Evolutionary conservation across 495 filamentous ascomycete genomes (phyloP).

Genomic region (Annulohypoxylon stygium): DNA sequence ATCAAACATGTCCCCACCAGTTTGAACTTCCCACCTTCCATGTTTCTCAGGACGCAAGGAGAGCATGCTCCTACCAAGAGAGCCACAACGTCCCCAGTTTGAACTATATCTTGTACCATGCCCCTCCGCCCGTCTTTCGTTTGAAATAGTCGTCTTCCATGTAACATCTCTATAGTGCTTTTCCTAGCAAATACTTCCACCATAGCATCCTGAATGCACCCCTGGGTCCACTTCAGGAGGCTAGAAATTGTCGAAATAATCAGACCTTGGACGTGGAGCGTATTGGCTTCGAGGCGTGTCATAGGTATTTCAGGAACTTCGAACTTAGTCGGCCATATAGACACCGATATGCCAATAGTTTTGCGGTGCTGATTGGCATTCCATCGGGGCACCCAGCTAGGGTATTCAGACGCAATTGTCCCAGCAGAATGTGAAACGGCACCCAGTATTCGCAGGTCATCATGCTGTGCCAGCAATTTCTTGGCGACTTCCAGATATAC

Average conservation of each 20-base stretch:
- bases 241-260: constrained; percentile 3
- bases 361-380: constrained; percentile 13
- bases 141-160: constrained; percentile 10
- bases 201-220: neutral
- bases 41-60: constrained; percentile 7
- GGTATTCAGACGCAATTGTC: constrained; percentile 3
- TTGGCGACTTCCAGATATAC: constrained; percentile 2
- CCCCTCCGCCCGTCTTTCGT: constrained; percentile 3
- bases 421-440: constrained; percentile 1
- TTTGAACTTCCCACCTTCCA: constrained; percentile 1
- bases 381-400: constrained; percentile 13
- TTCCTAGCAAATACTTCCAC: neutral
- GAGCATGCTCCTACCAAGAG: constrained; percentile 19
- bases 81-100: constrained; percentile 4
- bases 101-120: constrained; percentile 9
- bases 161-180: constrained; percentile 2
- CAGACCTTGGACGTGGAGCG: neutral
- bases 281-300: neutral
- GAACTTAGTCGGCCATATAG: neutral
- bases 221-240: neutral
- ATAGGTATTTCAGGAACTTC: neutral
- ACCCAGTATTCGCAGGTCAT: constrained; percentile 9
- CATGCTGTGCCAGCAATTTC: constrained; percentile 7
- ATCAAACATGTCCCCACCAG: constrained; percentile 5
- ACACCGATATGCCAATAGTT: constrained; percentile 3